A percentile compares a stretch with the other conserved stretches of the same genome.
phyloP scores from a whole-genome alignment of 2,329 filamentous ascomycete species.

The Fusarium haematococcum region DNA sequence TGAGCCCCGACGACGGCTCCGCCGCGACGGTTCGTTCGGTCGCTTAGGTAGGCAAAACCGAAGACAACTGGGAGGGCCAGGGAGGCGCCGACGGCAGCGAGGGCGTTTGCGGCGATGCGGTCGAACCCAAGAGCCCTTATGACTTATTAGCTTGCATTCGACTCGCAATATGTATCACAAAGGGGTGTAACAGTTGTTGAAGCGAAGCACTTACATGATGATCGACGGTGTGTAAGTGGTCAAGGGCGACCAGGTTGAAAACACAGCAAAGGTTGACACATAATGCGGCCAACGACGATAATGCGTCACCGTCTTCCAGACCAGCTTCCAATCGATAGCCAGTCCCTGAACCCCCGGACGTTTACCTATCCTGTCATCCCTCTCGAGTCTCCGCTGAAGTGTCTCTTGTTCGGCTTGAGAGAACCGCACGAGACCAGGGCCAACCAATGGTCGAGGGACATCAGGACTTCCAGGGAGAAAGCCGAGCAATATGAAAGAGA shows the following conservation, averaged over 20 bases:
- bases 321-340: constrained; percentile 52
- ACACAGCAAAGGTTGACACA: constrained; percentile 61
- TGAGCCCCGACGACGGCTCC: constrained; percentile 58
- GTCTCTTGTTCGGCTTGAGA: constrained; percentile 48
- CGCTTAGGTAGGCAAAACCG: constrained; percentile 61
- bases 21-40: constrained; percentile 58
- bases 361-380: constrained; percentile 47
- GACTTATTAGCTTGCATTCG: neutral
- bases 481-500: constrained; percentile 54
- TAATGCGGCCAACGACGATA: constrained; percentile 62
- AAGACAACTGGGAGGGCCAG: constrained; percentile 61
- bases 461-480: constrained; percentile 58
- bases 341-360: constrained; percentile 44
- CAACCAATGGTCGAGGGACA: constrained; percentile 52
- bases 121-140: constrained; percentile 49
- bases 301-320: constrained; percentile 58
- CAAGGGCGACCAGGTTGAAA: constrained; percentile 64
- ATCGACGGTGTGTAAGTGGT: constrained; percentile 64
- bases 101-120: constrained; percentile 59
- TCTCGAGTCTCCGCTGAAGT: constrained; percentile 50
- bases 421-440: constrained; percentile 54
- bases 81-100: constrained; percentile 57
- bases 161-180: neutral
- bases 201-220: constrained; percentile 47
- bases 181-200: neutral